Percentiles rank a stretch among this genome's conserved stretches.
Evolutionary conservation across 208 protist species (phyloP).

Genomic region (Endotrypanum monterogeii): DNA sequence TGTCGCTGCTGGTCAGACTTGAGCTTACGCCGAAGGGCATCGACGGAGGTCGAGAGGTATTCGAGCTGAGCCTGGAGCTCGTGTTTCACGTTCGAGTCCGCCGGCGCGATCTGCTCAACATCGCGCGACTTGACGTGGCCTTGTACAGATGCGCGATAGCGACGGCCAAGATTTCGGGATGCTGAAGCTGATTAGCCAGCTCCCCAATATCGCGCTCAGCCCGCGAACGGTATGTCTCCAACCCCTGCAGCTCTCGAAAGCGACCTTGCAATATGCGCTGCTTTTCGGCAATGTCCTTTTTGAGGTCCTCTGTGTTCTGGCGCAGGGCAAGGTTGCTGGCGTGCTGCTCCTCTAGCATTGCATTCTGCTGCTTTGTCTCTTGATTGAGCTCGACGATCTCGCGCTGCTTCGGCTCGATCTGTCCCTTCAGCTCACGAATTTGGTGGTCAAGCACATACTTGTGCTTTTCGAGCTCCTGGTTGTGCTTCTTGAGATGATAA

Average conservation of each 20-base stretch:
- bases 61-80: slow-evolving; percentile 93
- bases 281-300: slow-evolving; percentile 88
- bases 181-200: slow-evolving; percentile 88
- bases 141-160: slow-evolving; percentile 85
- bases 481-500: slow-evolving; percentile 97
- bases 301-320: slow-evolving; percentile 87
- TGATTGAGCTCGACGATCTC: slow-evolving; percentile 92
- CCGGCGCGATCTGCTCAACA: slow-evolving; percentile 64
- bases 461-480: slow-evolving; percentile 98
- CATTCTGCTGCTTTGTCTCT: slow-evolving; percentile 93
- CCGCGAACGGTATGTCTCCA: slow-evolving; percentile 87
- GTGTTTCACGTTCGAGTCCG: slow-evolving; percentile 73
- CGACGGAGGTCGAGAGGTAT: slow-evolving; percentile 93
- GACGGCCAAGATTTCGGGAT: slow-evolving; percentile 84
- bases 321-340: slow-evolving; percentile 90
- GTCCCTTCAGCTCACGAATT: slow-evolving; percentile 97
- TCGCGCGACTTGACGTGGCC: slow-evolving; percentile 79
- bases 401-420: slow-evolving; percentile 96
- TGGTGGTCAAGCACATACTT: slow-evolving; percentile 98
- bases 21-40: slow-evolving; percentile 91
- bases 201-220: slow-evolving; percentile 83
- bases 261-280: slow-evolving; percentile 81
- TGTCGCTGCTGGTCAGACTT: slow-evolving; percentile 90
- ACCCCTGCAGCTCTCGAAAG: slow-evolving; percentile 82
- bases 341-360: slow-evolving; percentile 90